Evolutionary conservation across 192 early-diverging fungal species (phyloP), one percentile per base, ranked within the genome.

Genomic region (Rhizophagus prolifer): DNA sequence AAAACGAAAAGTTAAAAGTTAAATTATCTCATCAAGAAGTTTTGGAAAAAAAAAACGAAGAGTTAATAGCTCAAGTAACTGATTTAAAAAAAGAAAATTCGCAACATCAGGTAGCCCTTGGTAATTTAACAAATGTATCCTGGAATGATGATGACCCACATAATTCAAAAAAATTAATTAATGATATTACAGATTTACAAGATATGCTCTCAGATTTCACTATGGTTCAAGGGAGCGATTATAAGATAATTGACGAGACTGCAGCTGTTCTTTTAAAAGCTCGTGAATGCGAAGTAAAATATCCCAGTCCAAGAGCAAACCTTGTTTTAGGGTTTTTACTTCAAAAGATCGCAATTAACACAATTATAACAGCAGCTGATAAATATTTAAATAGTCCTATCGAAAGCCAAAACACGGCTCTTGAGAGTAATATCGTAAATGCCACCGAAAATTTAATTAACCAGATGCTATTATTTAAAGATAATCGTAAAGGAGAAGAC

Each of bases 131-230:
- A 6, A 38, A 59, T 41, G n/a, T 63, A 28, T 19, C 36, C 13
- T 63, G 28, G 30, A 62, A 38, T 44, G 36, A 74, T 36, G 72
- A 74, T 9, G 58, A 59, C 62, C 72, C 72, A 36, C 34, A 74
- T 41, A 74, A 74, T 36, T 7, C 30, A 21, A 1, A 19, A 13
- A 34, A 36, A 21, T 62, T 74, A 28, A 25, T 14, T 8, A 2
- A 1, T 13, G 72, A 38, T 28, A 38, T 74, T 62, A 26, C 12
- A 23, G 23, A 74, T 7, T 74, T 74, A 25, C 72, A 62, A 61
- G 21, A 34, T 41, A 8, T 38, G 23, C 58, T 74, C 4, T 26
- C 16, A 25, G 72, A 74, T 61, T 74, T 74, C 34, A 74, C 72
- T 12, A 23, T 38, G 9, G 72, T 74, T 34, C 28, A 31, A 36